Percentiles rank a stretch among this genome's conserved stretches.
Evolutionary conservation across 2,329 filamentous ascomycete genomes (phyloP).

Genomic region (Fusarium tupiense): DNA sequence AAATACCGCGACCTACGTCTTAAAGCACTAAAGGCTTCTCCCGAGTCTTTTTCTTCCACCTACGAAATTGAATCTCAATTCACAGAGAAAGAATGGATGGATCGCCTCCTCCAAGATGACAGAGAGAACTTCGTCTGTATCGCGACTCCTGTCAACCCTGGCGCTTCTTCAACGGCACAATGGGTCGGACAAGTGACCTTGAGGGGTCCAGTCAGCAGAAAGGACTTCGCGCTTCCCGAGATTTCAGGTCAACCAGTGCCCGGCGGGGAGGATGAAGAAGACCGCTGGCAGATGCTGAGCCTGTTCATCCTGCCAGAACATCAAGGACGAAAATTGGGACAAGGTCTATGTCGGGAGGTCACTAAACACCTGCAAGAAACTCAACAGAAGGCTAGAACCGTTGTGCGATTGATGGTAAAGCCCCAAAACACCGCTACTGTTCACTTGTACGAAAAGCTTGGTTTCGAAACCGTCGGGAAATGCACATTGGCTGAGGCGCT

Average conservation of each 20-base stretch:
- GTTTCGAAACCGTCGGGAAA: accelerated
- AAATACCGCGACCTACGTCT: background rate
- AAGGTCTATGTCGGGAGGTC: background rate
- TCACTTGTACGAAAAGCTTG: background rate
- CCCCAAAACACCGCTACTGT: background rate
- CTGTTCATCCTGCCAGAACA: background rate
- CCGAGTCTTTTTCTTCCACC: background rate
- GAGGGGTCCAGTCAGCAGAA: background rate
- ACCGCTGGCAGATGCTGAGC: background rate
- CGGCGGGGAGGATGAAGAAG: accelerated
- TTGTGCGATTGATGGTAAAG: background rate
- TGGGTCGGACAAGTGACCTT: background rate
- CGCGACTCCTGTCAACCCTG: background rate
- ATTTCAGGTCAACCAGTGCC: accelerated
- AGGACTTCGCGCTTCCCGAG: accelerated
- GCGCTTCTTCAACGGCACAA: accelerated
- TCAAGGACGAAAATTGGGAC: background rate
- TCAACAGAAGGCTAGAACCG: background rate
- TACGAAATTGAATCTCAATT: background rate
- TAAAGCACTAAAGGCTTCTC: accelerated
- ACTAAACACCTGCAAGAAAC: accelerated
- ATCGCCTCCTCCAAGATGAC: background rate
- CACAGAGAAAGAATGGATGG: background rate
- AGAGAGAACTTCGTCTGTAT: background rate
- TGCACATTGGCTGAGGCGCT: background rate